Evolutionary conservation across 441 rosid species (phyloP).

Genomic region (Oxalis stricta): DNA sequence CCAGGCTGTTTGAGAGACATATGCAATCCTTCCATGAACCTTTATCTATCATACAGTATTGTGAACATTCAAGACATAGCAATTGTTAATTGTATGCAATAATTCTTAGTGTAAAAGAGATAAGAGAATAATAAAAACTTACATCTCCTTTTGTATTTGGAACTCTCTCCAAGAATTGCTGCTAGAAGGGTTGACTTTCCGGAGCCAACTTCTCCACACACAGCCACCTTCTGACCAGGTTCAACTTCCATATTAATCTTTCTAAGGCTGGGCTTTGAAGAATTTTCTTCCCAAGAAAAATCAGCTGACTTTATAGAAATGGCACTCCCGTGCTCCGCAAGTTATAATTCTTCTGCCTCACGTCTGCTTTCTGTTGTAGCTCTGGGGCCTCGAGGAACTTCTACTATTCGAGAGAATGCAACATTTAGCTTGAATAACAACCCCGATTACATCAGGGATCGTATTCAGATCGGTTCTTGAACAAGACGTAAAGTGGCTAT

Average conservation of each 20-base stretch:
- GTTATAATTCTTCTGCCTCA: conserved; percentile 23
- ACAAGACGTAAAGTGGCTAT: conserved; percentile 80
- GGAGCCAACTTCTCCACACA: conserved; percentile 97
- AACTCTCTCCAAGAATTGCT: conserved; percentile 86
- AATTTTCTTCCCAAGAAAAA: conserved; percentile 75
- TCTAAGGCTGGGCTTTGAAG: conserved; percentile 44
- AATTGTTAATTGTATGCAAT: neutral
- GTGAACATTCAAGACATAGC: too few species aligned
- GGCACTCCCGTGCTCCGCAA: conserved; percentile 17
- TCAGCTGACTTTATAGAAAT: conserved; percentile 39
- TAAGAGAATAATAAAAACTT: conserved; percentile 16
- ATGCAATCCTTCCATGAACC: conserved; percentile 67
- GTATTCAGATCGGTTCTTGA: conserved; percentile 71
- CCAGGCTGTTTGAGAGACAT: conserved; percentile 96
- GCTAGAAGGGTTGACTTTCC: conserved; percentile 89
- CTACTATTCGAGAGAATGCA: conserved; percentile 59
- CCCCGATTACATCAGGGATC: conserved; percentile 88
- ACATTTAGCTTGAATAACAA: conserved; percentile 86
- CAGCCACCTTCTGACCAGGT: conserved; percentile 65
- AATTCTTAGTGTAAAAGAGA: neutral
- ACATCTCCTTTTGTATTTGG: conserved; percentile 60
- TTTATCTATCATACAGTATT: too few species aligned
- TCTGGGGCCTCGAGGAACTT: conserved; percentile 85
- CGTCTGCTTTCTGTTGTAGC: conserved; percentile 43
- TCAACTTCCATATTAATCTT: conserved; percentile 44